Evolutionary conservation across 805 yeast genomes (phyloP).

Genomic region (Saturnispora quitensis): DNA sequence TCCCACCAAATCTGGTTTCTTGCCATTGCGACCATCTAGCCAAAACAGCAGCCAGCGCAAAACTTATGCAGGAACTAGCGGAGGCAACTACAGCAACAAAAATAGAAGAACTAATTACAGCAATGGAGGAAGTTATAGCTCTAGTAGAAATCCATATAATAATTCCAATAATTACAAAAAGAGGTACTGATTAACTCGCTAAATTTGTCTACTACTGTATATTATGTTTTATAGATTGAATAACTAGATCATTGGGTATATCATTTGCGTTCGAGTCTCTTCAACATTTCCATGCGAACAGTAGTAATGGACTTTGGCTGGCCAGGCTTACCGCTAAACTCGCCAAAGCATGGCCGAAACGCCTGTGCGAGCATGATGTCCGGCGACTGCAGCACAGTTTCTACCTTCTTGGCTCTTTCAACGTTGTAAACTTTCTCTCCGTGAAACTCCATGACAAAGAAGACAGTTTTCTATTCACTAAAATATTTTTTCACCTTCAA

Average conservation of each 20-base stretch:
- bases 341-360: slow-evolving; percentile 8
- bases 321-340: not conserved
- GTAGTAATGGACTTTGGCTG: slow-evolving; percentile 9
- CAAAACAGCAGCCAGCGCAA: not conserved
- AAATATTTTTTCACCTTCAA: not conserved
- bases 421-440: slow-evolving; percentile 3
- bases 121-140: not conserved
- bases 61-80: not conserved
- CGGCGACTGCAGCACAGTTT: not conserved
- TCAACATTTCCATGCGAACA: slow-evolving; percentile 2
- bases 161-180: slow-evolving; percentile 8
- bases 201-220: not conserved
- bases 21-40: slow-evolving; percentile 10
- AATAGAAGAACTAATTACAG: not conserved
- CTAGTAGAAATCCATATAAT: not conserved
- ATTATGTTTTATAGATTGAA: not conserved
- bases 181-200: not conserved
- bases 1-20: slow-evolving; percentile 18
- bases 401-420: not conserved
- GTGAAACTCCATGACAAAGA: not conserved
- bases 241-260: too few relatives aligned
- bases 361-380: slow-evolving; percentile 9
- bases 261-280: not conserved
- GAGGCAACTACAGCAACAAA: not conserved
- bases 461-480: not conserved